Percentiles rank a stretch among this genome's conserved stretches.
These are phyloP conservation scores for Amanita rimosa DNA, from an alignment of 768 basidiomycete species.

Conservation along the genomic window DNA sequence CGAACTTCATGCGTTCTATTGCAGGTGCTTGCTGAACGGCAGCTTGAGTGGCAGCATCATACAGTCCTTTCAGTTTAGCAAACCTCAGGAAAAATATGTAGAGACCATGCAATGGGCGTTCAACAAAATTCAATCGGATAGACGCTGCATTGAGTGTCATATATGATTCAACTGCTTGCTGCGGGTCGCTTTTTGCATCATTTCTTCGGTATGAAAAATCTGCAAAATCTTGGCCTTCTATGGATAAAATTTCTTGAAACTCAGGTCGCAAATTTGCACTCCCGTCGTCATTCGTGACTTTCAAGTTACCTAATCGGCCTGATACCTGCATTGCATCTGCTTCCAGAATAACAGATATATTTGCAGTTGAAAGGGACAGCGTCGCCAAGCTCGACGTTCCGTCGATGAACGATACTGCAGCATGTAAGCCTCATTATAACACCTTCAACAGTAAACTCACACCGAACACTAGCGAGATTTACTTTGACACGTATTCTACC, in stretches of 20 bases:
- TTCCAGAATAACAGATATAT: slow-evolving; percentile 67
- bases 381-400: slow-evolving; percentile 66
- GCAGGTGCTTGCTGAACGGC: slow-evolving; percentile 90
- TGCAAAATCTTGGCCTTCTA: slow-evolving; percentile 90
- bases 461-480: slow-evolving; percentile 75
- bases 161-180: slow-evolving; percentile 73
- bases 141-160: slow-evolving; percentile 81
- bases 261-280: slow-evolving; percentile 39
- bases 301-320: slow-evolving; percentile 75
- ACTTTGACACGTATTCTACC: slow-evolving; percentile 74
- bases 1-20: slow-evolving; percentile 89
- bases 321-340: slow-evolving; percentile 66
- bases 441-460: slow-evolving; percentile 25
- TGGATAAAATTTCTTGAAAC: slow-evolving; percentile 82
- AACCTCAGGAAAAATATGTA: slow-evolving; percentile 77
- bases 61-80: slow-evolving; percentile 84
- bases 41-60: slow-evolving; percentile 87
- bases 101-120: slow-evolving; percentile 83
- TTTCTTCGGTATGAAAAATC: slow-evolving; percentile 92
- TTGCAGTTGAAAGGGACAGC: slow-evolving; percentile 81
- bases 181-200: slow-evolving; percentile 58
- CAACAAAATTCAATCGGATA: slow-evolving; percentile 79
- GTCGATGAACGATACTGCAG: slow-evolving; percentile 67
- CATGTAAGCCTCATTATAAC: neutral
- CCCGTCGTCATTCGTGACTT: slow-evolving; percentile 64